These are phyloP conservation scores for Heterobasidion parviporum DNA, from an alignment of 1,284 basidiomycete genomes.

Conservation along the genomic window DNA sequence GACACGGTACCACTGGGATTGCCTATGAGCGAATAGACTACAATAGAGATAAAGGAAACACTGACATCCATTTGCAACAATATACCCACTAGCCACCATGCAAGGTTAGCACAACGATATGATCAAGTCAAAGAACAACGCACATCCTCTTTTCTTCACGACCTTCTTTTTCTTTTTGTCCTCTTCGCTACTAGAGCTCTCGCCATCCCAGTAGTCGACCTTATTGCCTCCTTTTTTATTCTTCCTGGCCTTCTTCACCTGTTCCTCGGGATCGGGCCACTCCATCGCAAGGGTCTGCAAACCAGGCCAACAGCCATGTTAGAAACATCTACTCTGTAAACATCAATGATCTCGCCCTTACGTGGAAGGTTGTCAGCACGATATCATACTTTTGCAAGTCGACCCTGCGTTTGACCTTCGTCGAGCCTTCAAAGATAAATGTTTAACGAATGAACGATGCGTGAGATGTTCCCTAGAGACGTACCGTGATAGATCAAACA, in stretches of 20 bases:
- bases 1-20: constrained; percentile 38
- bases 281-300: constrained; percentile 44
- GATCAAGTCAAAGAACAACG: constrained; percentile 15
- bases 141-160: constrained; percentile 19
- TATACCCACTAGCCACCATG: constrained; percentile 15
- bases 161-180: constrained; percentile 20
- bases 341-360: constrained; percentile 16
- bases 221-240: constrained; percentile 25
- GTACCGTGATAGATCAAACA: constrained; percentile 51
- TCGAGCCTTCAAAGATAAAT: constrained; percentile 23
- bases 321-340: neutral
- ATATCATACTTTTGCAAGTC: constrained; percentile 45
- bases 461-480: neutral
- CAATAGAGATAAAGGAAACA: constrained; percentile 2
- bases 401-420: constrained; percentile 32
- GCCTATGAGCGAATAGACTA: neutral
- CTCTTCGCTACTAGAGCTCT: constrained; percentile 13
- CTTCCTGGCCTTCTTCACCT: constrained; percentile 31
- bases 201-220: neutral
- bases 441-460: neutral
- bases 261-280: constrained; percentile 46
- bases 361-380: constrained; percentile 30
- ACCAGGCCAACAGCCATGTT: neutral
- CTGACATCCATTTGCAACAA: constrained; percentile 39
- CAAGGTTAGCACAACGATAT: neutral